A percentile compares a stretch with the other conserved stretches of the same genome.
Conservation (phyloP, 208 protist species). For the Leishmania martiniquensis region DNA sequence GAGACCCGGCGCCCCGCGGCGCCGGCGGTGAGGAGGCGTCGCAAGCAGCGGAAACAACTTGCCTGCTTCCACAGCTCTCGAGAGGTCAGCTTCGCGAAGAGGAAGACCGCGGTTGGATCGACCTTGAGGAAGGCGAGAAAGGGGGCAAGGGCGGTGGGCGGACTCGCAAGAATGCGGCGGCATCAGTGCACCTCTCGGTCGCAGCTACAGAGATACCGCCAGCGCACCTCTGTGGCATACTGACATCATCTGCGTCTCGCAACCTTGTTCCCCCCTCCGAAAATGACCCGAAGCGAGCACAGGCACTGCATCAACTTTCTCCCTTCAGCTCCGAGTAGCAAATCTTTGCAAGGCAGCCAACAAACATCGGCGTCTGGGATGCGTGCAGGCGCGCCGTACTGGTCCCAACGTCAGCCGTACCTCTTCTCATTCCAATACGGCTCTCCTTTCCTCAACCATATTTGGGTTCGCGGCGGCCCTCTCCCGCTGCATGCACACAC, state of each 20-base stretch:
- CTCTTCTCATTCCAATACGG: neutral
- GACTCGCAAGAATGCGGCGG: neutral
- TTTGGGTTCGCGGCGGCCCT: neutral
- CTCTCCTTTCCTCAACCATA: neutral
- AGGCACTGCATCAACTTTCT: neutral
- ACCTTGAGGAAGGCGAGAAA: slow-evolving; percentile 7
- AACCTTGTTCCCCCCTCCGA: neutral
- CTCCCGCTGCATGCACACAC: neutral
- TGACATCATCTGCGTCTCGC: slow-evolving; percentile 10
- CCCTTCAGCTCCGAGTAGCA: neutral
- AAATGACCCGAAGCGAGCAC: neutral
- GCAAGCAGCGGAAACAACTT: neutral
- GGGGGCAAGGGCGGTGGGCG: neutral
- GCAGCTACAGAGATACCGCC: slow-evolving; percentile 21
- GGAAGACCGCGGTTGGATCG: slow-evolving; percentile 18
- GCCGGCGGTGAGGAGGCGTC: neutral
- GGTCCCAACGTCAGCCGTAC: neutral
- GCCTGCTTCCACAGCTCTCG: neutral
- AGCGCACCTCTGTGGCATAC: slow-evolving; percentile 34
- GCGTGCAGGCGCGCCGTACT: neutral
- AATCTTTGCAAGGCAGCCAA: neutral
- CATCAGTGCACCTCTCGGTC: neutral
- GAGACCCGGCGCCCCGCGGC: neutral
- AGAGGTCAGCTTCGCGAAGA: slow-evolving; percentile 1
- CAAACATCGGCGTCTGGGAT: neutral